Conservation (phyloP, 2,329 filamentous ascomycete genomes). For the Cytospora schulzeri region DNA sequence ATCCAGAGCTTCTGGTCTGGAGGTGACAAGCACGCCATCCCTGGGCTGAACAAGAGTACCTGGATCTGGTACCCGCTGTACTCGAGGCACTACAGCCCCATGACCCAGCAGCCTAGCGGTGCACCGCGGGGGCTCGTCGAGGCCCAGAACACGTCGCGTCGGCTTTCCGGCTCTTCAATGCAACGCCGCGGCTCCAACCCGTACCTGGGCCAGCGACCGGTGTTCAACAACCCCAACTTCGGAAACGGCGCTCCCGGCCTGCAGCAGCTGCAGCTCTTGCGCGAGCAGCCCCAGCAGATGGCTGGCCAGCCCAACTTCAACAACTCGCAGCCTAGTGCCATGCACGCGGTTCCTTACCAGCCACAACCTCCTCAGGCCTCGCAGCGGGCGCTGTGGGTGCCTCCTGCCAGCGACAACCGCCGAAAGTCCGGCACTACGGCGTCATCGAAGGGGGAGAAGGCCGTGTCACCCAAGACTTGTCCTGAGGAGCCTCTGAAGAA, state of each 20-base stretch:
- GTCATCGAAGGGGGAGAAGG: background rate
- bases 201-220: conserved; percentile 9
- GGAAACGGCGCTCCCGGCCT: background rate
- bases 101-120: background rate
- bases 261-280: background rate
- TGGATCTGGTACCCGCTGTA: conserved; percentile 22
- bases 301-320: background rate
- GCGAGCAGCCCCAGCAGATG: background rate
- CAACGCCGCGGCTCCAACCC: conserved; percentile 20
- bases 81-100: conserved; percentile 22
- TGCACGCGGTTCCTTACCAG: background rate
- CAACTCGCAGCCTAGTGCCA: background rate
- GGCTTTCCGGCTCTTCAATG: background rate
- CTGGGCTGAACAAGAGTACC: background rate
- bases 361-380: background rate
- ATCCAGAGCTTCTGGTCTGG: conserved; percentile 7
- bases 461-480: background rate
- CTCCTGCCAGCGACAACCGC: conserved; percentile 3
- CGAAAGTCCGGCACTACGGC: conserved; percentile 7
- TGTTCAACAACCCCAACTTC: background rate
- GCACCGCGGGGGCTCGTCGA: conserved; percentile 7
- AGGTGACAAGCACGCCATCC: background rate
- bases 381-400: conserved; percentile 12
- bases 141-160: background rate
- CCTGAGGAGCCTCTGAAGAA: background rate